Percentiles rank a stretch among this genome's conserved stretches.
These are phyloP conservation scores for Talaromyces wortmannii DNA, from an alignment of 495 filamentous ascomycete species.

Conservation along the genomic window DNA sequence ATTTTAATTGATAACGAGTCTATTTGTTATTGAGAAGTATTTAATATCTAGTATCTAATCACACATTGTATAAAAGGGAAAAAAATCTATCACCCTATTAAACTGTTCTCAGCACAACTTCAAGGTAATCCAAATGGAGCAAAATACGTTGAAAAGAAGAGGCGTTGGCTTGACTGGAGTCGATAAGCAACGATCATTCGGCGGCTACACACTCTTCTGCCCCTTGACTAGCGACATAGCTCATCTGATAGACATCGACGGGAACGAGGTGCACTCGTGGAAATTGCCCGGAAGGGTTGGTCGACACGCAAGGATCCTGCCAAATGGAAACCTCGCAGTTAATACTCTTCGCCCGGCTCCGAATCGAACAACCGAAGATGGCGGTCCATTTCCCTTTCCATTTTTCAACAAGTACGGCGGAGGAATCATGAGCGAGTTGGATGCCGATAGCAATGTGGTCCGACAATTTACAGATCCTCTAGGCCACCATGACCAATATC, in stretches of 20 bases:
- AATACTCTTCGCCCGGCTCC: conserved; percentile 29
- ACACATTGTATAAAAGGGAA: neutral
- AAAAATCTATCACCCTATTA: neutral
- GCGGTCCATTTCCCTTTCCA: conserved; percentile 31
- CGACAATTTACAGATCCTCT: conserved; percentile 31
- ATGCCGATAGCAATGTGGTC: conserved; percentile 24
- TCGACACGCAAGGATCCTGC: conserved; percentile 34
- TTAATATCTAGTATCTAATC: neutral
- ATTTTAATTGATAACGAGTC: neutral
- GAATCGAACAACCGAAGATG: conserved; percentile 2
- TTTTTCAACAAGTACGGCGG: conserved; percentile 41
- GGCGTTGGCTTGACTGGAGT: conserved; percentile 36
- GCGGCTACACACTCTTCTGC: conserved; percentile 36
- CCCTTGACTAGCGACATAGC: conserved; percentile 33
- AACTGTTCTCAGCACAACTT: neutral
- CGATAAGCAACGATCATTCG: conserved; percentile 26
- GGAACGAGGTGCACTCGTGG: conserved; percentile 37
- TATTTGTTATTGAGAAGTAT: too few relatives aligned
- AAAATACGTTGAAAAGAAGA: conserved; percentile 34
- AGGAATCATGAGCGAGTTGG: conserved; percentile 36
- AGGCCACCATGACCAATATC: conserved; percentile 41
- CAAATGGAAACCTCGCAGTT: conserved; percentile 35
- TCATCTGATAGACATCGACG: conserved; percentile 32
- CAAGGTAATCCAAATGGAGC: conserved; percentile 21
- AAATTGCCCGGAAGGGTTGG: conserved; percentile 31